These are phyloP conservation scores for Oryza longistaminata DNA, from an alignment of 176 grass and related monocot genomes.

Conservation along the genomic window DNA sequence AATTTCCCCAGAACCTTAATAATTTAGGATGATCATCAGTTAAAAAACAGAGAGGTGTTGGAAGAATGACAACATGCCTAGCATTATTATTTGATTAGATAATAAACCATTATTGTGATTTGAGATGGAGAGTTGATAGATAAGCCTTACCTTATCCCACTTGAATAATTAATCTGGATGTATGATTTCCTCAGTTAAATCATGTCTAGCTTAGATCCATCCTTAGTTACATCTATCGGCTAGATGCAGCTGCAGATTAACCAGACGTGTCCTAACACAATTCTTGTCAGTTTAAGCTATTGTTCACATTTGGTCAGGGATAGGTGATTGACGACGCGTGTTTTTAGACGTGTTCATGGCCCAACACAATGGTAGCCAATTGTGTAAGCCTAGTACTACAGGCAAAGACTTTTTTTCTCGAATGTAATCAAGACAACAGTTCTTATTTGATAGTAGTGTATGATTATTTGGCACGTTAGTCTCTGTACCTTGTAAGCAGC, in stretches of 20 bases:
- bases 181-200: conserved; percentile 6
- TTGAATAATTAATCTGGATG: background rate
- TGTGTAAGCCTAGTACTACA: background rate
- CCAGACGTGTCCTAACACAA: background rate
- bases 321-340: background rate
- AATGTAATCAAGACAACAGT: background rate
- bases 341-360: background rate
- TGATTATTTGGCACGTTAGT: background rate
- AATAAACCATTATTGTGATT: background rate
- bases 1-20: background rate
- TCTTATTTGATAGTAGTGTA: background rate
- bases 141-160: background rate
- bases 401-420: background rate
- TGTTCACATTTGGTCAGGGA: background rate
- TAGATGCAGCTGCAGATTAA: background rate
- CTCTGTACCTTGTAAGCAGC: background rate
- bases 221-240: background rate
- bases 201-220: conserved; percentile 6
- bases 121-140: background rate
- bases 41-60: background rate
- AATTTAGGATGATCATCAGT: background rate
- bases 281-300: background rate
- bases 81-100: background rate
- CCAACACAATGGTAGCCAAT: background rate
- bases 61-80: background rate